A percentile compares a stretch with the other conserved stretches of the same genome.
Evolutionary conservation across 495 filamentous ascomycete genomes (phyloP).

Genomic region (Cercophora scortea): DNA sequence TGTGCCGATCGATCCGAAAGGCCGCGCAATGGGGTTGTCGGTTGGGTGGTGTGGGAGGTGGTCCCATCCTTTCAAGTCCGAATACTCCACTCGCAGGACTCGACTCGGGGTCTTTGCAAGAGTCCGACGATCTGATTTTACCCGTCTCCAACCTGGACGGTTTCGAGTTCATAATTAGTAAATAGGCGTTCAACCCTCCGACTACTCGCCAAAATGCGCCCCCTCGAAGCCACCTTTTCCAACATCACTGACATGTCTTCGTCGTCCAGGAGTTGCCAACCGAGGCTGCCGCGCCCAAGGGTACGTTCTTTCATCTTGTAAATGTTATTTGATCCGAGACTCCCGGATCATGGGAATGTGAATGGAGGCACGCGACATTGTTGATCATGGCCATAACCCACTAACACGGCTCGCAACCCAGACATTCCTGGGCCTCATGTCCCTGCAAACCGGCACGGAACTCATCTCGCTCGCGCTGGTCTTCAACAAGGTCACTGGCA

Average conservation of each 20-base stretch:
- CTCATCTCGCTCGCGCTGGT: constrained; percentile 70
- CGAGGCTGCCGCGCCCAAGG: constrained; percentile 28
- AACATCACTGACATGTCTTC: constrained; percentile 8
- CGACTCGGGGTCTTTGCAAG: no score
- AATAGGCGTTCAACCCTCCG: no score
- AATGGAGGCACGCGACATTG: neutral
- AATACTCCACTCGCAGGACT: no score
- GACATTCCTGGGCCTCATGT: constrained; percentile 78
- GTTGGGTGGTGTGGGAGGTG: no score
- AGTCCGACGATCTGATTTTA: no score
- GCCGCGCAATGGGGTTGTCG: no score
- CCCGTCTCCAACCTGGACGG: no score
- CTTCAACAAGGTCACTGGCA: constrained; percentile 79
- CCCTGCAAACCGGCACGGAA: constrained; percentile 76
- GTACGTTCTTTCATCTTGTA: constrained; percentile 10
- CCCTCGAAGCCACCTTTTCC: no score
- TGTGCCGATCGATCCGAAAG: no score
- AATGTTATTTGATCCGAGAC: neutral
- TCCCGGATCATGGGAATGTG: neutral
- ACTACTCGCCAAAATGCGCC: no score
- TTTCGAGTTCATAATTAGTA: no score
- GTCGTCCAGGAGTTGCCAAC: constrained; percentile 11
- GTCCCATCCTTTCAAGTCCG: no score
- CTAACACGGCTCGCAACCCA: constrained; percentile 16
- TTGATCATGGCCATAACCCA: neutral